Percentiles rank a stretch among this genome's conserved stretches.
phyloP scores from a whole-genome alignment of 768 basidiomycete species.

The Tylopilus plumbeoviolaceoides region DNA sequence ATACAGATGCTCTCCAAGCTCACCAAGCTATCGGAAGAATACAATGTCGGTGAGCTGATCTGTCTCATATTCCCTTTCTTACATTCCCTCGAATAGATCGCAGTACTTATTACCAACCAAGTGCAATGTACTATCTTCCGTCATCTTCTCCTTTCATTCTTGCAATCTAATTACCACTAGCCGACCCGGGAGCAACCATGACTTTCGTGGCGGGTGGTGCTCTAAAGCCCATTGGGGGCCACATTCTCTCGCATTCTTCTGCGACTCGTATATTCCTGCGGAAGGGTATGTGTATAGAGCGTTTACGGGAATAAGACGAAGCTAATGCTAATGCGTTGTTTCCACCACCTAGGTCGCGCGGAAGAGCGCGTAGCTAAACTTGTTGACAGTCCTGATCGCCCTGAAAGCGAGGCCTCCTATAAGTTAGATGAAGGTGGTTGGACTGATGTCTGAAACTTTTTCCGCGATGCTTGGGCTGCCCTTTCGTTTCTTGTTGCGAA shows the following conservation, averaged over 20 bases:
- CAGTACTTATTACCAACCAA: slow-evolving; percentile 88
- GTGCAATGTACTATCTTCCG: slow-evolving; percentile 60
- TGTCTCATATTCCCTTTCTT: not conserved
- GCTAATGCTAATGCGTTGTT: not conserved
- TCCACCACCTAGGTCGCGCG: slow-evolving; percentile 59
- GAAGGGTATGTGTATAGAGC: slow-evolving; percentile 53
- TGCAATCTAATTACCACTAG: slow-evolving; percentile 35
- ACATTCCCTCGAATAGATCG: slow-evolving; percentile 48
- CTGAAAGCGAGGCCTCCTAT: slow-evolving; percentile 89
- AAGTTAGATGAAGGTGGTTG: slow-evolving; percentile 90
- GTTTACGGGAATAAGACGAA: not conserved
- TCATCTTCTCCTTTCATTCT: not conserved
- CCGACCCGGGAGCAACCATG: slow-evolving; percentile 93
- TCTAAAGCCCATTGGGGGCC: slow-evolving; percentile 87
- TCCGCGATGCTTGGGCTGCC: not conserved
- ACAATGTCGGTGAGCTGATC: slow-evolving; percentile 51
- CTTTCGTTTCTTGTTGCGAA: not conserved
- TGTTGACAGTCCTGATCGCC: slow-evolving; percentile 85
- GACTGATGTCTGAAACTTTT: slow-evolving; percentile 64
- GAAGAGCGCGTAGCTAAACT: slow-evolving; percentile 90
- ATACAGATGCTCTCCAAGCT: slow-evolving; percentile 85
- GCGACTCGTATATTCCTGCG: slow-evolving; percentile 81
- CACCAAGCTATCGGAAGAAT: slow-evolving; percentile 89
- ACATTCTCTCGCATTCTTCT: slow-evolving; percentile 85
- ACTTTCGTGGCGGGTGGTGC: slow-evolving; percentile 94